Percentiles rank a stretch among this genome's conserved stretches.
Conservation (phyloP, 2,329 filamentous ascomycete species). For the Fusarium aywerte region DNA sequence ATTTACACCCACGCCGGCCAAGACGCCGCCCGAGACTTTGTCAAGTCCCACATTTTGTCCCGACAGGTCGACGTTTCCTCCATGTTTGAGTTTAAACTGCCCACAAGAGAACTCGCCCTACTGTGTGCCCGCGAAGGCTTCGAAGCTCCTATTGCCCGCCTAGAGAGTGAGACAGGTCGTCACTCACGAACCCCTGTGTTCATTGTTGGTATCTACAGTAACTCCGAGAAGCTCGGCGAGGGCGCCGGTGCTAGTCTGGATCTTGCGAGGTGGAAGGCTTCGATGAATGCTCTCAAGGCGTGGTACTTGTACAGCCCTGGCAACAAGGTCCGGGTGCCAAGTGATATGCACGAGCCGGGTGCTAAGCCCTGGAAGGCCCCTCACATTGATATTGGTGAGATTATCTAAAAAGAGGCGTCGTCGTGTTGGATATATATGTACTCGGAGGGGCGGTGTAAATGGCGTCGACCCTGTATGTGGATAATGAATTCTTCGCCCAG, state of each 20-base stretch:
- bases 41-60: slow-evolving; percentile 83
- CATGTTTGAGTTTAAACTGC: slow-evolving; percentile 86
- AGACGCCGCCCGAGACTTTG: slow-evolving; percentile 82
- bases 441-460: slow-evolving; percentile 30
- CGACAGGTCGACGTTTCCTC: slow-evolving; percentile 78
- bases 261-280: slow-evolving; percentile 80
- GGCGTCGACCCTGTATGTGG: slow-evolving; percentile 38
- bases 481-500: slow-evolving; percentile 47
- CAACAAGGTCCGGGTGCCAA: slow-evolving; percentile 71
- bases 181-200: slow-evolving; percentile 87
- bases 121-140: slow-evolving; percentile 92
- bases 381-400: slow-evolving; percentile 77
- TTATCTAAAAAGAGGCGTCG: slow-evolving; percentile 59
- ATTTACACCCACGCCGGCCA: slow-evolving; percentile 87
- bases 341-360: slow-evolving; percentile 72
- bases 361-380: slow-evolving; percentile 73
- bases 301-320: slow-evolving; percentile 97
- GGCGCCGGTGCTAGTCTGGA: slow-evolving; percentile 82
- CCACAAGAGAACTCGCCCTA: slow-evolving; percentile 82
- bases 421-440: slow-evolving; percentile 35
- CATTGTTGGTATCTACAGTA: slow-evolving; percentile 93
- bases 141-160: slow-evolving; percentile 83
- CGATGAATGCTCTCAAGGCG: slow-evolving; percentile 85
- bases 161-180: slow-evolving; percentile 91
- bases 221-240: slow-evolving; percentile 90